Percentiles rank a stretch among this genome's conserved stretches.
Evolutionary conservation across 139 green algal genomes (phyloP).

Genomic region (Chlamydomonas sphaeroides): DNA sequence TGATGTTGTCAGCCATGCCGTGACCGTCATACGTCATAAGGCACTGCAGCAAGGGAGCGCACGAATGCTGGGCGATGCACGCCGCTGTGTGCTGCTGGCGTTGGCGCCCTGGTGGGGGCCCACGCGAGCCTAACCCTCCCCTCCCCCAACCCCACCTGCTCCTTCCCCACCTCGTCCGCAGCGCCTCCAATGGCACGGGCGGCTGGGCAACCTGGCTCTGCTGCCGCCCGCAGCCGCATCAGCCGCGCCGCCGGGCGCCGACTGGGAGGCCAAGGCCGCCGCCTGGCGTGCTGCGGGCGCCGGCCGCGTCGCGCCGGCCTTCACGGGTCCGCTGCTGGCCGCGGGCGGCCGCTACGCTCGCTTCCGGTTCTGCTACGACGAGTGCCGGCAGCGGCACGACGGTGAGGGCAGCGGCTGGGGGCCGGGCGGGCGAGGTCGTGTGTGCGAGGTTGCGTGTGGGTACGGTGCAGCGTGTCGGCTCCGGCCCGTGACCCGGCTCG

Average conservation of each 20-base stretch:
- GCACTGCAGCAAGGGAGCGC: background rate
- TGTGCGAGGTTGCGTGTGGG: background rate
- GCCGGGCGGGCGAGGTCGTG: background rate
- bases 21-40: no score
- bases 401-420: background rate
- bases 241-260: background rate
- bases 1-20: no score
- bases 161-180: background rate
- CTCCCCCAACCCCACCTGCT: background rate
- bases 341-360: slow-evolving; percentile 48
- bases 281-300: slow-evolving; percentile 35
- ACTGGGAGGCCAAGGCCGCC: slow-evolving; percentile 48
- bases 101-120: background rate
- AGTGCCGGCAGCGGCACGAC: slow-evolving; percentile 47
- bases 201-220: slow-evolving; percentile 68
- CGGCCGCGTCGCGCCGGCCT: slow-evolving; percentile 29
- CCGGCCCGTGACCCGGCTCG: no score
- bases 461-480: no score
- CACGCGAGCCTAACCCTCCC: background rate
- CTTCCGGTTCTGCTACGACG: slow-evolving; percentile 63
- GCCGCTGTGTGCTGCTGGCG: background rate
- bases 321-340: slow-evolving; percentile 36
- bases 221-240: slow-evolving; percentile 33
- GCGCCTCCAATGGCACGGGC: slow-evolving; percentile 60
- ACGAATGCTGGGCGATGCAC: no score